A percentile compares a stretch with the other conserved stretches of the same genome.
phyloP scores from a whole-genome alignment of 352 stramenopile genomes.

The Phytophthora ramorum region DNA sequence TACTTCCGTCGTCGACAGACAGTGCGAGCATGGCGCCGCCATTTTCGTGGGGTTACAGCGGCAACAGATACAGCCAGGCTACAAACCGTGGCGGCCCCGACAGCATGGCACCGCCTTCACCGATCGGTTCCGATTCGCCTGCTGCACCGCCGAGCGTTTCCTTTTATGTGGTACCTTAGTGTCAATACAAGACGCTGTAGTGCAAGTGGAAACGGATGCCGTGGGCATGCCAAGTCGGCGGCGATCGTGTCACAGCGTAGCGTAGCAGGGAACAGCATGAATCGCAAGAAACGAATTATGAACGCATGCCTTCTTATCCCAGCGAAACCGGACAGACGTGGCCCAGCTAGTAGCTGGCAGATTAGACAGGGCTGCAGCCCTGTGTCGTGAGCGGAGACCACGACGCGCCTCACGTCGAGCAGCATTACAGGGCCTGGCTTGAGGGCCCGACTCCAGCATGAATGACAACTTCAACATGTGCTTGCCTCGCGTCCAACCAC shows the following conservation, averaged over 20 bases:
- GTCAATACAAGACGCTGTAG: neutral
- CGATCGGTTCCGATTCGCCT: neutral
- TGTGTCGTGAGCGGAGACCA: neutral
- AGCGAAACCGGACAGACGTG: neutral
- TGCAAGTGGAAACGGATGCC: neutral
- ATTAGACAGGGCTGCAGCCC: neutral
- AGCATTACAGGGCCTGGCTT: neutral
- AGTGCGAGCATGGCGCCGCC: conserved; percentile 6
- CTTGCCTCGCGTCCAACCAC: no score
- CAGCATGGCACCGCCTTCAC: neutral
- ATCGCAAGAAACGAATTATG: conserved; percentile 12
- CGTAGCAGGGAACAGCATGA: no score
- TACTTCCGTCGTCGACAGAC: conserved; percentile 33
- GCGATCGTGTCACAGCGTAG: conserved; percentile 9
- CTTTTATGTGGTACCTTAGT: conserved; percentile 31
- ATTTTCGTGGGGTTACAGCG: conserved; percentile 1
- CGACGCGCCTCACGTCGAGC: neutral
- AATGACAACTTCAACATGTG: conserved; percentile 5
- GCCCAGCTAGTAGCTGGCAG: neutral
- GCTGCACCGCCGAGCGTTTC: conserved; percentile 21
- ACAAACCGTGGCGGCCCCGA: conserved; percentile 13
- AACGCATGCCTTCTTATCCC: neutral
- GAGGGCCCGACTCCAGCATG: neutral
- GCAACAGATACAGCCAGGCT: conserved; percentile 10
- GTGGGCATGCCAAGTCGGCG: neutral